Evolutionary conservation across 164 flowering plant genomes (phyloP).

Genomic region (Chloranthus sessilifolius): DNA sequence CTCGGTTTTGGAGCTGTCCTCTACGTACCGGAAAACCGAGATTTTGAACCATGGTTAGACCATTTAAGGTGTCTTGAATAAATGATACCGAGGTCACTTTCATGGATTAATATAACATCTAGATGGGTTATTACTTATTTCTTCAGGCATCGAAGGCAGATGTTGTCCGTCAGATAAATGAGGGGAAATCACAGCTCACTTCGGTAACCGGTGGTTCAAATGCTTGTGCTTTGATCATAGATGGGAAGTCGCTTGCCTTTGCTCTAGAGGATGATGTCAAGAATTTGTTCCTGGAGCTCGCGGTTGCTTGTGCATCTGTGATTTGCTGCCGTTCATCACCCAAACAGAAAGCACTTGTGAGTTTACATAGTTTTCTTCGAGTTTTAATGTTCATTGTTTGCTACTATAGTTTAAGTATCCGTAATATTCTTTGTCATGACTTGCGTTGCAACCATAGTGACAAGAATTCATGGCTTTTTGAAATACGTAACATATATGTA

Average conservation of each 20-base stretch:
- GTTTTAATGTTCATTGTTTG: background rate
- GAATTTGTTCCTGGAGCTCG: conserved; percentile 59
- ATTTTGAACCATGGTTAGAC: too few relatives aligned
- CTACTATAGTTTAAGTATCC: background rate
- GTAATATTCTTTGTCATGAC: too few relatives aligned
- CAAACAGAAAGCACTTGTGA: conserved; percentile 87
- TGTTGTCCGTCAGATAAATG: conserved; percentile 42
- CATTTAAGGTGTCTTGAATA: too few relatives aligned
- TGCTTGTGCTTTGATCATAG: conserved; percentile 62
- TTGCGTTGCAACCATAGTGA: too few relatives aligned
- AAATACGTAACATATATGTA: too few relatives aligned
- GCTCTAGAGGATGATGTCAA: conserved; percentile 48
- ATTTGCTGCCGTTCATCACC: conserved; percentile 94
- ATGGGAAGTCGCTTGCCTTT: conserved; percentile 69
- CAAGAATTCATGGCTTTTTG: too few relatives aligned
- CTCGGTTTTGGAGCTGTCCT: too few relatives aligned
- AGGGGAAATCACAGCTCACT: conserved; percentile 40
- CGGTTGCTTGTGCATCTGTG: conserved; percentile 64
- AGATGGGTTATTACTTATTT: too few relatives aligned
- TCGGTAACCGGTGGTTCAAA: conserved; percentile 28
- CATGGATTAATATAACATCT: too few relatives aligned
- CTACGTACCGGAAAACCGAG: too few relatives aligned
- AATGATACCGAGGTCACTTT: too few relatives aligned
- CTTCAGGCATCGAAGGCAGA: conserved; percentile 60
- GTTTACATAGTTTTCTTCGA: conserved; percentile 18